Conservation (phyloP, 1,284 basidiomycete species). For the Papiliotrema fonsecae region DNA sequence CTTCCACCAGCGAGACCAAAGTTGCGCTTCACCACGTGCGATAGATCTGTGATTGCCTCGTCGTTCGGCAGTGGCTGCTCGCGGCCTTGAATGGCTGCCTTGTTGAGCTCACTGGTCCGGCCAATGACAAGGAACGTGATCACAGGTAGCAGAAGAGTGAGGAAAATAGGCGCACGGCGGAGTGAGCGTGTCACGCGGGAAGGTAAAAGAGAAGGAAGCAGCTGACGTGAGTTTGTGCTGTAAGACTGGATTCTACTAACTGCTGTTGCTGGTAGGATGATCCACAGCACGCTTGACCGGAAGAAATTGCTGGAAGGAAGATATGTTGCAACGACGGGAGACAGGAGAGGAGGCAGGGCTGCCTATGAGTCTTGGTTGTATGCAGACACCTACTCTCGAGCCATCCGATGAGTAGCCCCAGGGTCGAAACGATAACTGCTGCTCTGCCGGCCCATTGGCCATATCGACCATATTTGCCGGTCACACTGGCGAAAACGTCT, state of each 20-base stretch:
- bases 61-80: constrained; percentile 27
- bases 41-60: constrained; percentile 5
- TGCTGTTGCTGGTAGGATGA: constrained; percentile 27
- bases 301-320: constrained; percentile 25
- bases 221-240: constrained; percentile 21
- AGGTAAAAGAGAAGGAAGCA: constrained; percentile 39
- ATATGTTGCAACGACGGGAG: constrained; percentile 33
- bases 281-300: constrained; percentile 35
- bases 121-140: constrained; percentile 46
- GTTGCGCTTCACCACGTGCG: constrained; percentile 12
- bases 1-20: constrained; percentile 30
- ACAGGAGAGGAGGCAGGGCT: constrained; percentile 21
- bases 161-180: constrained; percentile 21
- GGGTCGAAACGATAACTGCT: constrained; percentile 31
- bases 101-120: constrained; percentile 43
- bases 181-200: constrained; percentile 28
- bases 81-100: constrained; percentile 30
- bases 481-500: constrained; percentile 41
- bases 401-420: constrained; percentile 39
- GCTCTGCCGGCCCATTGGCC: constrained; percentile 37
- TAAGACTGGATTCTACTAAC: constrained; percentile 22
- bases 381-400: constrained; percentile 39
- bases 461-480: constrained; percentile 31
- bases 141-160: constrained; percentile 39
- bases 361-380: background rate